Percentiles rank a stretch among this genome's conserved stretches.
phyloP scores from a whole-genome alignment of 2,329 filamentous ascomycete species.

The Phialophora macrospora region DNA sequence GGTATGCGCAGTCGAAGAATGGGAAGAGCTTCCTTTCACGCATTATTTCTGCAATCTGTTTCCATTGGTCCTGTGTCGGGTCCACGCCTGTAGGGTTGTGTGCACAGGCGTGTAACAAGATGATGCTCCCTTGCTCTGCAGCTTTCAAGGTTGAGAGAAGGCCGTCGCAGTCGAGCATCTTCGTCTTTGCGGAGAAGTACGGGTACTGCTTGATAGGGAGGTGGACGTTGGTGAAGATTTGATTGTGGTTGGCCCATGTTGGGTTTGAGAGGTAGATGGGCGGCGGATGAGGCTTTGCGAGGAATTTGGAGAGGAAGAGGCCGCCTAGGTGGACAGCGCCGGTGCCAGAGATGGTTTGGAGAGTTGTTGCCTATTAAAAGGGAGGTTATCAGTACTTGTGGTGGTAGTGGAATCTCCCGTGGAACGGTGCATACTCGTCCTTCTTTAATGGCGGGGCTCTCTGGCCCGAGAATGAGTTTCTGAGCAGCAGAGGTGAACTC shows the following conservation, averaged over 20 bases:
- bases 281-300: slow-evolving; percentile 63
- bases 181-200: slow-evolving; percentile 88
- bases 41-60: slow-evolving; percentile 79
- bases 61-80: slow-evolving; percentile 92
- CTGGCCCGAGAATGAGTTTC: slow-evolving; percentile 80
- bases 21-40: slow-evolving; percentile 83
- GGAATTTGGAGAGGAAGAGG: slow-evolving; percentile 93
- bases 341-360: slow-evolving; percentile 97
- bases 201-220: slow-evolving; percentile 82
- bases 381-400: slow-evolving; percentile 8
- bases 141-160: slow-evolving; percentile 73
- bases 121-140: slow-evolving; percentile 79
- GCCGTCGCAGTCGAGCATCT: slow-evolving; percentile 88
- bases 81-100: slow-evolving; percentile 99
- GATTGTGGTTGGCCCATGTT: slow-evolving; percentile 98
- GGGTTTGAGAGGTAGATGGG: slow-evolving; percentile 90
- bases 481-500: slow-evolving; percentile 88
- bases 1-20: slow-evolving; percentile 98
- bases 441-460: slow-evolving; percentile 81
- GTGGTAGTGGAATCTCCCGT: background rate
- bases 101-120: slow-evolving; percentile 92
- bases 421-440: slow-evolving; percentile 64
- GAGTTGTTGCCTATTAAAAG: slow-evolving; percentile 63
- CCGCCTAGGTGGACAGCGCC: slow-evolving; percentile 92
- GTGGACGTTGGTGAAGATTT: slow-evolving; percentile 93